Base-by-base conservation (phyloP, 2,329 filamentous ascomycete species). In the Moelleriella libera region DNA sequence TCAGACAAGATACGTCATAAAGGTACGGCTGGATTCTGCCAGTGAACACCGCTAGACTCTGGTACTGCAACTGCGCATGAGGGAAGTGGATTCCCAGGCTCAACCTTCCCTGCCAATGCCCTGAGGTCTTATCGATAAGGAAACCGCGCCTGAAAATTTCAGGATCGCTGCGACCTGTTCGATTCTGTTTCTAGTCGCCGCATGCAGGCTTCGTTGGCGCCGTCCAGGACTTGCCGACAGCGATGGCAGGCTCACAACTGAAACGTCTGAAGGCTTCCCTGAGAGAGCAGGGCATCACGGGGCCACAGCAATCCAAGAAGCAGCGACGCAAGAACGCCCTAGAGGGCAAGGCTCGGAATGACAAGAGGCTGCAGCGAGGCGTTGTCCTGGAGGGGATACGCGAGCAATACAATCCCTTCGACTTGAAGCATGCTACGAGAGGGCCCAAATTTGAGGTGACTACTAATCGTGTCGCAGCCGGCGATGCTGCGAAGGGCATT, bases 401-500 rank as follows among this genome's bases (percentile, higher is more conserved):
- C 60, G 89, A 97, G 59, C 84, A 89, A 55, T 97, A 97, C 76
- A 98, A 98, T 63, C 92, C 92, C 0, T 98, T 98, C 66, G 92
- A 98, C 61, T 78, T 95, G 62, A 94, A 94, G 66, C 80, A 85
- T 49, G 80, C 83, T 41, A 74, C 82, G 1, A 76, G 83, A 50
- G 85, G 82, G 0, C 81, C 81, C 48, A 97, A 97, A 59, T 94
- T 94, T 54, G 82, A 90, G 42, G 83, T 89, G 43, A 88, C 85
- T 0, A 89, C 75, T 47, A 78, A 77, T 52, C 76, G 77, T 49
- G 72, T 76, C 5, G 65, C 68, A 10, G 66, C 66, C 31, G 69
- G 69, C 45, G 70, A 70, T 59, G 69, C 72, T 30, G 69, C 72
- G 30, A 78, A 75, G 53, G 75, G 75, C 45, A 75, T 83, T 52